Evolutionary conservation across 352 stramenopile genomes (phyloP).

Genomic region (Phytophthora parvispora): DNA sequence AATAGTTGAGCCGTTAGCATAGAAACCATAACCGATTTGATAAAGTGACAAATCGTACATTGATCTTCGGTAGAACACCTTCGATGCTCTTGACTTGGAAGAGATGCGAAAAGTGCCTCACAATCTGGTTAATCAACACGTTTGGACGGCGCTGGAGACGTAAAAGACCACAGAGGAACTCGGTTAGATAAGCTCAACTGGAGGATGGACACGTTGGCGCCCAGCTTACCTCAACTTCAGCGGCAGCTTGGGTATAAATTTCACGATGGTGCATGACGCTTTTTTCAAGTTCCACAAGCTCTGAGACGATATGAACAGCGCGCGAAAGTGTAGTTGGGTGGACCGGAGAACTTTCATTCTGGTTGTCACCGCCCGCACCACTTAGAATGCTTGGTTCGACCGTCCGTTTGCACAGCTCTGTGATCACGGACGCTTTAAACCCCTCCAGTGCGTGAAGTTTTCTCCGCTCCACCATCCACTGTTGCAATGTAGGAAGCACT

Average conservation of each 20-base stretch:
- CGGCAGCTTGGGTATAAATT: constrained; percentile 84
- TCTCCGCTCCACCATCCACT: constrained; percentile 69
- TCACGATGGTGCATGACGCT: constrained; percentile 82
- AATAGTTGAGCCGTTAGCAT: constrained; percentile 2
- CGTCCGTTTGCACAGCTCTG: constrained; percentile 70
- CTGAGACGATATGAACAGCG: constrained; percentile 74
- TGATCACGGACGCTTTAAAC: constrained; percentile 69
- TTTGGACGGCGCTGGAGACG: constrained; percentile 67
- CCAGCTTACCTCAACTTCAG: constrained; percentile 73
- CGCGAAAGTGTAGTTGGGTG: constrained; percentile 59
- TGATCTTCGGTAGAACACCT: constrained; percentile 93
- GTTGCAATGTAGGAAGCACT: constrained; percentile 75
- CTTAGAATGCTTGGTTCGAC: constrained; percentile 52
- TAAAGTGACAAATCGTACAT: constrained; percentile 45
- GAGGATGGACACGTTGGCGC: not conserved
- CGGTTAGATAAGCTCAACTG: constrained; percentile 3
- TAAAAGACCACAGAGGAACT: not conserved
- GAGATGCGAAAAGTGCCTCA: constrained; percentile 89
- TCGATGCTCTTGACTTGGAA: constrained; percentile 90
- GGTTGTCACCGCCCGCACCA: constrained; percentile 17
- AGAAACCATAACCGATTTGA: not conserved
- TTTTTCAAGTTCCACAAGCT: constrained; percentile 89
- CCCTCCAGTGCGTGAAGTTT: constrained; percentile 72
- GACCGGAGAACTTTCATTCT: constrained; percentile 11
- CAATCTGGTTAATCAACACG: constrained; percentile 88